Evolutionary conservation across 345 rosid genomes (phyloP).

Genomic region (Trapa bicornis): DNA sequence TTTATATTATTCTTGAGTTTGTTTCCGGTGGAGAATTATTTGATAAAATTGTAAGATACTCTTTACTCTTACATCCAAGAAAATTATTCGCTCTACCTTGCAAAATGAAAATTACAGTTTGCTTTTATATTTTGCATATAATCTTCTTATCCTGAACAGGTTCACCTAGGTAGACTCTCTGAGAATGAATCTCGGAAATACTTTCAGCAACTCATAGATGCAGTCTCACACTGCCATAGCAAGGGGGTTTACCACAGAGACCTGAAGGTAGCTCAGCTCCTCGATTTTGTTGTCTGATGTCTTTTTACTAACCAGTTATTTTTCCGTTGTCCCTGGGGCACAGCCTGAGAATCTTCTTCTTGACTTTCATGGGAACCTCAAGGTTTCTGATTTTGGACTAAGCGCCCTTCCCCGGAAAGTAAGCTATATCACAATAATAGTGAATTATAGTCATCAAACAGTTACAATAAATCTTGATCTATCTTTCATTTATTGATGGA

Average conservation of each 20-base stretch:
- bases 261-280: slow-evolving; percentile 46
- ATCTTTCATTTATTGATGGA: slow-evolving; percentile 1
- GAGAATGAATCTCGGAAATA: slow-evolving; percentile 62
- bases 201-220: slow-evolving; percentile 94
- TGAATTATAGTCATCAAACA: not conserved
- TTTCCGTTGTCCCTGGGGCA: slow-evolving; percentile 1
- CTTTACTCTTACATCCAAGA: not conserved
- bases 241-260: slow-evolving; percentile 96
- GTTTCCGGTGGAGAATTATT: slow-evolving; percentile 81
- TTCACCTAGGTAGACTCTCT: slow-evolving; percentile 50
- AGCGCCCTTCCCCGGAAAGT: slow-evolving; percentile 57
- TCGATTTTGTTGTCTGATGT: slow-evolving; percentile 2
- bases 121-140: not conserved
- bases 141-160: slow-evolving; percentile 27
- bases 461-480: not conserved
- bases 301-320: slow-evolving; percentile 9
- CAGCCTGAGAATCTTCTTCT: slow-evolving; percentile 77
- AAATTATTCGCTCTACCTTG: too few species aligned
- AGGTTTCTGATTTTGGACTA: slow-evolving; percentile 72
- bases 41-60: slow-evolving; percentile 62
- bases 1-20: slow-evolving; percentile 81
- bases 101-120: not conserved
- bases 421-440: slow-evolving; percentile 9
- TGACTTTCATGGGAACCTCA: slow-evolving; percentile 45
- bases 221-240: slow-evolving; percentile 74